Conservation (phyloP, 2,329 filamentous ascomycete genomes). For the Amphichorda felina region DNA sequence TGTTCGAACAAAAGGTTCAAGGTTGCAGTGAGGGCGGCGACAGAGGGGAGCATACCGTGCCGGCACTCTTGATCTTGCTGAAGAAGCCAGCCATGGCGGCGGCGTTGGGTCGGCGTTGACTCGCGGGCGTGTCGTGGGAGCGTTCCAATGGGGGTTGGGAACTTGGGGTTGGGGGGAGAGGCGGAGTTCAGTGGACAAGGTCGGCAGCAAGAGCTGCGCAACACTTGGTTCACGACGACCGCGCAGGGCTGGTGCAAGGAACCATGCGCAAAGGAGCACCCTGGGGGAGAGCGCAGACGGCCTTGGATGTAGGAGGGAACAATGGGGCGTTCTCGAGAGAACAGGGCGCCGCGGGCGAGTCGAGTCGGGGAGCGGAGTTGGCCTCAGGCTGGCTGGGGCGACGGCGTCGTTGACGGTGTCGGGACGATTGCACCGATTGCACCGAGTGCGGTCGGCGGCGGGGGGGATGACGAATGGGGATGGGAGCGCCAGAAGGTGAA, state of each 20-base stretch:
- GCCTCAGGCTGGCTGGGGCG: not conserved
- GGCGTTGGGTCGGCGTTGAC: constrained; percentile 5
- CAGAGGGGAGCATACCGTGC: constrained; percentile 33
- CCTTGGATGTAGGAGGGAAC: not conserved
- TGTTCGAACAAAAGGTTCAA: too few species aligned
- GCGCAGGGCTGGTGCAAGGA: constrained; percentile 2
- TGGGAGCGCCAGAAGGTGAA: too few species aligned
- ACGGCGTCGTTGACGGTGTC: too few species aligned
- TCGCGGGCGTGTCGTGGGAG: constrained; percentile 3
- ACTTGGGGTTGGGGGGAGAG: not conserved
- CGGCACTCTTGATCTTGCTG: constrained; percentile 44
- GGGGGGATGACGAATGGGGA: not conserved
- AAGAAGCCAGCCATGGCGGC: constrained; percentile 43
- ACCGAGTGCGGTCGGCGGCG: not conserved
- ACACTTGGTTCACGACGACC: constrained; percentile 19
- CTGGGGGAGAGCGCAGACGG: not conserved
- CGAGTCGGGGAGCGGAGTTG: not conserved
- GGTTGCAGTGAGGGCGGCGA: not conserved
- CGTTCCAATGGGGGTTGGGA: constrained; percentile 3
- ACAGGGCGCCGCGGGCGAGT: not conserved
- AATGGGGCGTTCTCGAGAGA: not conserved
- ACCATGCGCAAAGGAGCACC: constrained; percentile 11
- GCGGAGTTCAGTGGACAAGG: constrained; percentile 10
- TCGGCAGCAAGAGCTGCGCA: constrained; percentile 21
- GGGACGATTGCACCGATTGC: not conserved